phyloP scores from a whole-genome alignment of 2,329 filamentous ascomycete genomes.

The Cryphonectria radicalis region DNA sequence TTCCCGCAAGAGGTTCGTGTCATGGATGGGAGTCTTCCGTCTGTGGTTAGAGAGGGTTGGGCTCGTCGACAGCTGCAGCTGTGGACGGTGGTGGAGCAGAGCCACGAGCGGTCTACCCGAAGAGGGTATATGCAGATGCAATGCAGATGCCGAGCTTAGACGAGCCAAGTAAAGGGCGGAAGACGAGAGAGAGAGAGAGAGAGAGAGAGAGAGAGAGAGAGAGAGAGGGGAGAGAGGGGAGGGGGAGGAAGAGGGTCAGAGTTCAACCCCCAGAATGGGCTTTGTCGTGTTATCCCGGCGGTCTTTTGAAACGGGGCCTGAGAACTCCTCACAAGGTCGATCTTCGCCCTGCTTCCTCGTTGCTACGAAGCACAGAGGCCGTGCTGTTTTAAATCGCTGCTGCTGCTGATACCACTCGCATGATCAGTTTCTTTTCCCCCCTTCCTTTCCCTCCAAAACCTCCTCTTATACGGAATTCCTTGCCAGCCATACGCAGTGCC shows the following conservation, averaged over 20 bases:
- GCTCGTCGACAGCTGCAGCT: conserved; percentile 43
- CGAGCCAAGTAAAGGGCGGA: conserved; percentile 14
- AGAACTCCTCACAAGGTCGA: conserved; percentile 21
- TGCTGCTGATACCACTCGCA: conserved; percentile 19
- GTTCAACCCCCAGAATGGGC: conserved; percentile 17
- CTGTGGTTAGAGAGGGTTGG: conserved; percentile 39
- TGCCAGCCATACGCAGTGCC: conserved; percentile 5
- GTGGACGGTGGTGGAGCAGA: conserved; percentile 21
- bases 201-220: conserved; percentile 3
- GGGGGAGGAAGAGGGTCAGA: not conserved
- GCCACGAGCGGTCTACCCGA: conserved; percentile 37
- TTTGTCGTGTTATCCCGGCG: conserved; percentile 18
- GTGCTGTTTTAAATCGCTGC: conserved; percentile 26
- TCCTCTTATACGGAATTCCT: conserved; percentile 21
- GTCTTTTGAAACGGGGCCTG: conserved; percentile 27
- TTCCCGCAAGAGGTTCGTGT: conserved; percentile 35
- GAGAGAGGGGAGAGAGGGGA: not conserved
- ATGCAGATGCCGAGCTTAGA: conserved; percentile 24
- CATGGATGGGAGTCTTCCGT: conserved; percentile 22
- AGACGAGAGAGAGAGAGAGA: conserved; percentile 5
- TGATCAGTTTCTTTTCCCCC: conserved; percentile 27
- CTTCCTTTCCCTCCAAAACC: not conserved
- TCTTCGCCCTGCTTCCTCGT: conserved; percentile 23
- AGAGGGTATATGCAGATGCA: conserved; percentile 37
- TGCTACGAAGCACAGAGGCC: conserved; percentile 22